Evolutionary conservation across 1,284 basidiomycete species (phyloP).

Genomic region (Trichosporon coremiiforme): DNA sequence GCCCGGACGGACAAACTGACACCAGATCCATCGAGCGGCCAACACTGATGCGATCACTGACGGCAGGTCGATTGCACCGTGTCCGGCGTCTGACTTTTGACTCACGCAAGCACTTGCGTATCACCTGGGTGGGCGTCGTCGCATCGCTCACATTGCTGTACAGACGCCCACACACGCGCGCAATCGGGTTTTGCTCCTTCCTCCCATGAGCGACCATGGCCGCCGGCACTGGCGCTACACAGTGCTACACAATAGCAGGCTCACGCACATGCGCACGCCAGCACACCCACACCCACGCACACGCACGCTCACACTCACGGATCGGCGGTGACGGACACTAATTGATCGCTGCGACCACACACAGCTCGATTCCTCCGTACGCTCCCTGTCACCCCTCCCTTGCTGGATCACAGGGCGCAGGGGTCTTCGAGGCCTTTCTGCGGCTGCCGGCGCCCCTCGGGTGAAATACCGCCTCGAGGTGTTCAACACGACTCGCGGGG

Average conservation of each 20-base stretch:
- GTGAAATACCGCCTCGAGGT: not conserved
- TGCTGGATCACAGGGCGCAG: not conserved
- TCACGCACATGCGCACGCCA: not conserved
- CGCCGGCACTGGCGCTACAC: not conserved
- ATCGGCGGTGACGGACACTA: not conserved
- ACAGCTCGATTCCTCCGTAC: not conserved
- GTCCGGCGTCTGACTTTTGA: not conserved
- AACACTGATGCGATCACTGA: not conserved
- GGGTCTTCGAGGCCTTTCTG: not conserved
- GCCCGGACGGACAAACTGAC: not conserved
- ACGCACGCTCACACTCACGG: slow-evolving; percentile 4
- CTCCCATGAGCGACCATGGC: too few species aligned
- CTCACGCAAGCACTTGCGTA: slow-evolving; percentile 6
- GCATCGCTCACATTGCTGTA: not conserved
- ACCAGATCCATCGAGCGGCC: not conserved
- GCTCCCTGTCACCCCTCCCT: not conserved
- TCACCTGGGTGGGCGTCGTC: too few species aligned
- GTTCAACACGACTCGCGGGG: slow-evolving; percentile 2
- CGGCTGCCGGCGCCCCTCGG: not conserved
- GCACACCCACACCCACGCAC: not conserved
- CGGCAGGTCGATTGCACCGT: not conserved
- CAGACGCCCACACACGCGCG: not conserved
- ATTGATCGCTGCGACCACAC: slow-evolving; percentile 8
- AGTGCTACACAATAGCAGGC: not conserved
- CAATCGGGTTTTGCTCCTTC: too few species aligned